Percentiles rank a stretch among this genome's conserved stretches.
These are phyloP conservation scores for Fusarium solani-melongenae DNA, from an alignment of 2,329 filamentous ascomycete species.

Conservation along the genomic window DNA sequence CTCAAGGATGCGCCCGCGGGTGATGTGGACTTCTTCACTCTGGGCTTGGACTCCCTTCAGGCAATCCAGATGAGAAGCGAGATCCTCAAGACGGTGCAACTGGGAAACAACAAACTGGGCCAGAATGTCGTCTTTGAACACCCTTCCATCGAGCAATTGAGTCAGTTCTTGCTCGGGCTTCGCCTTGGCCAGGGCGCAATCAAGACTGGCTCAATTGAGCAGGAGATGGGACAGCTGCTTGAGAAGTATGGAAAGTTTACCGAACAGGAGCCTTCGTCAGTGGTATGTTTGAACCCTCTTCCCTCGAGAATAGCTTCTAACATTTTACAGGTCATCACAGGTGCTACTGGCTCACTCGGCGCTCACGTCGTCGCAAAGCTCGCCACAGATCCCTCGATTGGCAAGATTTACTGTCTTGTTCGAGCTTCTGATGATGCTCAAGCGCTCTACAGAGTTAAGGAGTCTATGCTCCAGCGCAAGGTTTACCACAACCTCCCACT, in stretches of 20 bases:
- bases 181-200: constrained; percentile 45
- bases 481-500: neutral
- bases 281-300: neutral
- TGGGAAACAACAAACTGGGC: constrained; percentile 57
- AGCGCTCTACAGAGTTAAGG: constrained; percentile 8
- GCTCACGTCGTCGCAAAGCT: constrained; percentile 67
- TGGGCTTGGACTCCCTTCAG: constrained; percentile 68
- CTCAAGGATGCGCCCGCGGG: constrained; percentile 9
- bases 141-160: constrained; percentile 59
- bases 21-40: constrained; percentile 67
- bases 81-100: constrained; percentile 62
- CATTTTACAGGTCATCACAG: constrained; percentile 56
- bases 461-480: neutral
- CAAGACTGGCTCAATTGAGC: constrained; percentile 36
- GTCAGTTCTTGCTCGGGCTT: constrained; percentile 56
- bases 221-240: constrained; percentile 42
- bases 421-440: constrained; percentile 4
- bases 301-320: neutral
- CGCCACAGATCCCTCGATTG: constrained; percentile 66
- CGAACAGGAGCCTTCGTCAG: neutral
- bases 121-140: constrained; percentile 70
- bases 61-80: constrained; percentile 64
- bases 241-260: constrained; percentile 27
- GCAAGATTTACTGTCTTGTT: constrained; percentile 53
- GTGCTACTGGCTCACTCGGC: constrained; percentile 70